These are phyloP conservation scores for Rhizopogon sp. DNA, from an alignment of 768 basidiomycete genomes.

Conservation along the genomic window DNA sequence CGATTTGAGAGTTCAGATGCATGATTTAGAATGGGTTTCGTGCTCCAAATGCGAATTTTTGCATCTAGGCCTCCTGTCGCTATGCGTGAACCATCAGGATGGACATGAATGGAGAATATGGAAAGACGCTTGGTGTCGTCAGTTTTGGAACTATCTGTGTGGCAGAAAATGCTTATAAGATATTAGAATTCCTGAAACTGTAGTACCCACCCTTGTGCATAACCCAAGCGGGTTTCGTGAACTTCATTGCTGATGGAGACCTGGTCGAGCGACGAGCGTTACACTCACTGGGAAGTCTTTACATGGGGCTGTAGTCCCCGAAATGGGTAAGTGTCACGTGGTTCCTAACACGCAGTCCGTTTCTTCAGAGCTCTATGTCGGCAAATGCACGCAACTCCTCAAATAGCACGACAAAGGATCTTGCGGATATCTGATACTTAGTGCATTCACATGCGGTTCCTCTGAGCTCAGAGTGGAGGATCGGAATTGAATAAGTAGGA, in stretches of 20 bases:
- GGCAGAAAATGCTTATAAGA: background rate
- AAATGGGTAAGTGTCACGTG: background rate
- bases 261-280: background rate
- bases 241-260: slow-evolving; percentile 49
- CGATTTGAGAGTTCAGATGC: slow-evolving; percentile 61
- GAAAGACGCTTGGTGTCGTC: slow-evolving; percentile 65
- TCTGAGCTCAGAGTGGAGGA: too few species aligned
- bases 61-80: slow-evolving; percentile 98
- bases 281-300: too few species aligned
- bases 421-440: slow-evolving; percentile 2
- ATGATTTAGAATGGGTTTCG: slow-evolving; percentile 84
- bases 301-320: background rate
- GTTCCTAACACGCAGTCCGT: slow-evolving; percentile 43
- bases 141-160: slow-evolving; percentile 43
- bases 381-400: too few species aligned
- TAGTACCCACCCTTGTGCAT: slow-evolving; percentile 56
- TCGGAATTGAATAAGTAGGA: background rate
- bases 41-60: slow-evolving; percentile 96
- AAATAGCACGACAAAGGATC: slow-evolving; percentile 47
- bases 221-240: slow-evolving; percentile 88
- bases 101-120: slow-evolving; percentile 91
- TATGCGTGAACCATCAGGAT: slow-evolving; percentile 92
- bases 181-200: background rate
- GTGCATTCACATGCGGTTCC: too few species aligned
- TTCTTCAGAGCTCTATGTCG: slow-evolving; percentile 13